These are phyloP conservation scores for Gloeostereum incarnatum DNA, from an alignment of 768 basidiomycete genomes.

Conservation along the genomic window DNA sequence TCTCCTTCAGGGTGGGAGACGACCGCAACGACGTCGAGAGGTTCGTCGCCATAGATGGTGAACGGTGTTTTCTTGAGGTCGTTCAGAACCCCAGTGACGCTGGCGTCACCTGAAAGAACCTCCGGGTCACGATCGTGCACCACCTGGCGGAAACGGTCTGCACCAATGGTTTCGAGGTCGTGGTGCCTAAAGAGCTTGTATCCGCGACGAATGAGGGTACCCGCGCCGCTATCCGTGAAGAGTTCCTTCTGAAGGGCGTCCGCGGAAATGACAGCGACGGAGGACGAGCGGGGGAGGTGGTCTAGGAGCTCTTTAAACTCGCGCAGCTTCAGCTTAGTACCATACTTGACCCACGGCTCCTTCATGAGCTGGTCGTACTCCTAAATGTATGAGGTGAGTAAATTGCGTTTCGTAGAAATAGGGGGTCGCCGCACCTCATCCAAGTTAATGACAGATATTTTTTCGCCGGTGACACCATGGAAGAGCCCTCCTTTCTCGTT, in stretches of 20 bases:
- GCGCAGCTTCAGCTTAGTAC: conserved; percentile 96
- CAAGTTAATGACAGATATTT: conserved; percentile 91
- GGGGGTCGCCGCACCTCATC: conserved; percentile 61
- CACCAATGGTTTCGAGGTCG: conserved; percentile 74
- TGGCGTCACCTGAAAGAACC: conserved; percentile 71
- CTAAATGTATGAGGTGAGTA: conserved; percentile 22
- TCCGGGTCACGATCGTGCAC: conserved; percentile 95
- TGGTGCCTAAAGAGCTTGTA: conserved; percentile 95
- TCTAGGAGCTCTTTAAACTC: conserved; percentile 99
- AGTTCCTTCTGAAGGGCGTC: conserved; percentile 93
- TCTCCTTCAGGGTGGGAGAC: conserved; percentile 89
- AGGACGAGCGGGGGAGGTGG: conserved; percentile 94
- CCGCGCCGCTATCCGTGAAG: conserved; percentile 96
- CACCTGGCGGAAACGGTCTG: conserved; percentile 91
- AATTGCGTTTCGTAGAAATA: conserved; percentile 1
- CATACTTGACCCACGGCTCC: conserved; percentile 97
- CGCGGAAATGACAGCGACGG: conserved; percentile 95
- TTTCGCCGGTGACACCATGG: conserved; percentile 96
- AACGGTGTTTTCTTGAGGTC: conserved; percentile 76
- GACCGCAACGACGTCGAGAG: conserved; percentile 89
- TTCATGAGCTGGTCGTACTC: conserved; percentile 97
- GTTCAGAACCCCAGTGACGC: conserved; percentile 81
- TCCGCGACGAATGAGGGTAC: conserved; percentile 94
- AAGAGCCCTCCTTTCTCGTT: conserved; percentile 98
- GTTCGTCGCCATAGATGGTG: conserved; percentile 98